Percentiles rank a stretch among this genome's conserved stretches.
phyloP scores from a whole-genome alignment of 2,329 filamentous ascomycete genomes.

The Cladophialophora immunda region DNA sequence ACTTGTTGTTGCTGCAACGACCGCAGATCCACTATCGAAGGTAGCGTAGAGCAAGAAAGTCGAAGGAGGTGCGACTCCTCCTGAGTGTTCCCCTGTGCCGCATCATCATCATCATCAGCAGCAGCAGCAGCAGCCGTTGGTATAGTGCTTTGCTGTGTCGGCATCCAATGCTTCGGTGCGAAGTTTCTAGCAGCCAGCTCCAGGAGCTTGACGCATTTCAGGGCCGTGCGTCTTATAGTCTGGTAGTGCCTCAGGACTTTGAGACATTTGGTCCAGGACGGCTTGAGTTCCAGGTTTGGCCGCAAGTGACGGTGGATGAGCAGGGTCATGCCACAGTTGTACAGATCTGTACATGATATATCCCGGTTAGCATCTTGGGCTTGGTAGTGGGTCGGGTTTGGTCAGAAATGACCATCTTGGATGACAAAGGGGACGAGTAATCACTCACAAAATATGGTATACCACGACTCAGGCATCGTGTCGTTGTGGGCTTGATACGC shows the following conservation, averaged over 20 bases:
- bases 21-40: no score
- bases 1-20: no score
- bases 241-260: not conserved
- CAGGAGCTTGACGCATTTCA: slow-evolving; percentile 2
- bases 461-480: slow-evolving; percentile 11
- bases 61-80: no score
- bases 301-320: slow-evolving; percentile 7
- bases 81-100: not conserved
- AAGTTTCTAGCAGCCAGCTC: slow-evolving; percentile 2
- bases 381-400: no score
- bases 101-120: not conserved
- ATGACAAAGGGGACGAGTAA: no score
- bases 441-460: slow-evolving; percentile 11
- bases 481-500: not conserved
- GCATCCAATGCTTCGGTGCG: not conserved
- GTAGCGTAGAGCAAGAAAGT: no score
- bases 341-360: slow-evolving; percentile 7
- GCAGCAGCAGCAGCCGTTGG: not conserved
- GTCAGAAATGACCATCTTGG: no score
- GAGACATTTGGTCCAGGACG: slow-evolving; percentile 2
- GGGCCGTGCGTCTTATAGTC: slow-evolving; percentile 1
- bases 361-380: no score
- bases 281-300: not conserved
- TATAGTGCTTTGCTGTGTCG: no score
- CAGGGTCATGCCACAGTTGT: slow-evolving; percentile 13